These are phyloP conservation scores for Teratosphaeria nubilosa DNA, from an alignment of 2,329 filamentous ascomycete genomes.

Conservation along the genomic window DNA sequence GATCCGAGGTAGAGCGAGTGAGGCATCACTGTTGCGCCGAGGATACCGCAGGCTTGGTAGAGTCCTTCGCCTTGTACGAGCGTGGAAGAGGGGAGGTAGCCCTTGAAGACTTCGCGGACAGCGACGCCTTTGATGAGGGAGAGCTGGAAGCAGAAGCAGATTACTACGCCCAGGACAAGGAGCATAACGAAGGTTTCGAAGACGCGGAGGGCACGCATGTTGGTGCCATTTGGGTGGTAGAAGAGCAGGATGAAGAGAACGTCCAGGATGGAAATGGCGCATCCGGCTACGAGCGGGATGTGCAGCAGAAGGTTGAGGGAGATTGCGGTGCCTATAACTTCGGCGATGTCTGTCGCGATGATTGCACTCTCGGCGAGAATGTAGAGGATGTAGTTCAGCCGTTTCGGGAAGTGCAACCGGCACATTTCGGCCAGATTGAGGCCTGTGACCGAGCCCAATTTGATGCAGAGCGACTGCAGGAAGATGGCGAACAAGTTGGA, in stretches of 20 bases:
- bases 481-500: constrained; percentile 64
- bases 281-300: constrained; percentile 57
- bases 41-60: constrained; percentile 65
- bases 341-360: constrained; percentile 50
- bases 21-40: constrained; percentile 67
- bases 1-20: constrained; percentile 60
- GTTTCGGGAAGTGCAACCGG: constrained; percentile 39
- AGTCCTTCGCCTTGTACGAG: constrained; percentile 50
- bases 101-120: constrained; percentile 51
- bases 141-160: constrained; percentile 62
- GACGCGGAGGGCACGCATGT: constrained; percentile 48
- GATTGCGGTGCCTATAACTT: constrained; percentile 62
- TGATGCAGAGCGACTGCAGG: constrained; percentile 56
- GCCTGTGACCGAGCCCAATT: constrained; percentile 42
- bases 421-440: constrained; percentile 41
- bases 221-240: constrained; percentile 47
- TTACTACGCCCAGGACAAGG: constrained; percentile 56
- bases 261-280: constrained; percentile 57
- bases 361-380: constrained; percentile 47
- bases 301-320: constrained; percentile 53
- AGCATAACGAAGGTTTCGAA: constrained; percentile 56
- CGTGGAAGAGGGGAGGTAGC: constrained; percentile 53
- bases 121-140: constrained; percentile 47
- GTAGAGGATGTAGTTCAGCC: constrained; percentile 46
- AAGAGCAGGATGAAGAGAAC: constrained; percentile 59